phyloP scores from a whole-genome alignment of 495 filamentous ascomycete genomes.

The Annulohypoxylon stygium region DNA sequence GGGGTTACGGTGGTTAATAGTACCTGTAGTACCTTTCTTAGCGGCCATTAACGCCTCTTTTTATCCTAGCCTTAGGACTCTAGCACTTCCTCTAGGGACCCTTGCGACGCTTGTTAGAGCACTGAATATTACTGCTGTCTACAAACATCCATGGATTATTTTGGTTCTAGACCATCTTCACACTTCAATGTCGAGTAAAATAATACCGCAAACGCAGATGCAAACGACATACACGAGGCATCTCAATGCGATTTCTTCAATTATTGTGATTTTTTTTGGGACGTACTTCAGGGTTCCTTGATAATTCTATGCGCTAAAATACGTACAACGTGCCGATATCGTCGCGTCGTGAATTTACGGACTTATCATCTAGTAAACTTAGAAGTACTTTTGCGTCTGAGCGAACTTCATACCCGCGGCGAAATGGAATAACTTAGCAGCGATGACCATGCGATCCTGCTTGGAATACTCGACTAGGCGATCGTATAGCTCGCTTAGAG shows the following conservation, averaged over 20 bases:
- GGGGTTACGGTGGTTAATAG: background rate
- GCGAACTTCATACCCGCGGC: conserved; percentile 60
- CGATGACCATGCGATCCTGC: conserved; percentile 53
- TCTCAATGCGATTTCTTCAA: background rate
- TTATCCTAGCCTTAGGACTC: background rate
- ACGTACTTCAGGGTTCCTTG: background rate
- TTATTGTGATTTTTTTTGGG: background rate
- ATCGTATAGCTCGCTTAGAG: conserved; percentile 69
- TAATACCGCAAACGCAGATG: background rate
- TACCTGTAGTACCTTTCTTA: background rate
- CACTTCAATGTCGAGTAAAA: background rate
- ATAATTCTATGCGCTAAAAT: background rate
- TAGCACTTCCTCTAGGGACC: background rate
- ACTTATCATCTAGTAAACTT: background rate
- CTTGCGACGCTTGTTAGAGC: background rate
- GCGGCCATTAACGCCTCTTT: background rate
- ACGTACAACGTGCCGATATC: background rate
- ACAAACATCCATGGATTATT: too few relatives aligned
- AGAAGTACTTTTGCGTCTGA: conserved; percentile 54
- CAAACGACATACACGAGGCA: background rate
- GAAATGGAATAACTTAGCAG: conserved; percentile 62
- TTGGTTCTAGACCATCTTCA: background rate
- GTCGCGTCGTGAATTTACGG: background rate
- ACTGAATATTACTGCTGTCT: too few relatives aligned
- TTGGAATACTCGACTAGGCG: conserved; percentile 60